Evolutionary conservation across 2,329 filamentous ascomycete species (phyloP), one percentile per base, ranked within the genome.

Genomic region (Trichothecium roseum): DNA sequence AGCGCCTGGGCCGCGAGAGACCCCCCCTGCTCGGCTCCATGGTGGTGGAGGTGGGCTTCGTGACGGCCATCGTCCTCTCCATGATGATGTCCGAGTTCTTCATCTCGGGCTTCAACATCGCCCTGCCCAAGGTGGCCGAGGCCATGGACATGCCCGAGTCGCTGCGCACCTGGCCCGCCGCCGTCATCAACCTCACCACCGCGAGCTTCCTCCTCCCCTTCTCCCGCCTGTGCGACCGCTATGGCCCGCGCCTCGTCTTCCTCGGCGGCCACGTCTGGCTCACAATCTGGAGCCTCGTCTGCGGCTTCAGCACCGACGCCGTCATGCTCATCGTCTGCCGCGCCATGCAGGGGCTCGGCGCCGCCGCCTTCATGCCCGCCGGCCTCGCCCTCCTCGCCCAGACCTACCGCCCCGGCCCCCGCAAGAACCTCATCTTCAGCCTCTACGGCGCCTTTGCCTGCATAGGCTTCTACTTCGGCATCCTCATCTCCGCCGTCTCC

Each of bases 291-390:
- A 78, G 74, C 8, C 56, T 88, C 36, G 60, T 85, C 36, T 72
- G 71, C 13, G 84, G 83, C 9, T 84, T 88, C 57, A 78, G 76
- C 39, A 60, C 63, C 36, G 79, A 73, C 55, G 69, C 78, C 40
- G 54, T 74, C 34, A 83, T 86, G 77, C 64, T 88, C 41, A 80
- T 85, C 44, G 63, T 81, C 37, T 83, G 78, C 50, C 78, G 81
- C 38, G 80, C 79, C 4, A 59, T 84, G 35, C 74, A 82, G 52
- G 79, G 81, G 0, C 55, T 85, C 14, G 81, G 79, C 1, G 68
- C 79, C 1, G 77, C 78, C 3, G 78, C 78, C 0, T 81, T 80
- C 42, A 54, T 86, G 12, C 80, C 81, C 1, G 74, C 77, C 1
- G 73, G 78, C 1, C 69, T 86, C 38, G 78, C 78, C 59, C 62